Percentiles rank a stretch among this genome's conserved stretches.
phyloP scores from a whole-genome alignment of 495 filamentous ascomycete genomes.

The Lichenothelia convexa region DNA sequence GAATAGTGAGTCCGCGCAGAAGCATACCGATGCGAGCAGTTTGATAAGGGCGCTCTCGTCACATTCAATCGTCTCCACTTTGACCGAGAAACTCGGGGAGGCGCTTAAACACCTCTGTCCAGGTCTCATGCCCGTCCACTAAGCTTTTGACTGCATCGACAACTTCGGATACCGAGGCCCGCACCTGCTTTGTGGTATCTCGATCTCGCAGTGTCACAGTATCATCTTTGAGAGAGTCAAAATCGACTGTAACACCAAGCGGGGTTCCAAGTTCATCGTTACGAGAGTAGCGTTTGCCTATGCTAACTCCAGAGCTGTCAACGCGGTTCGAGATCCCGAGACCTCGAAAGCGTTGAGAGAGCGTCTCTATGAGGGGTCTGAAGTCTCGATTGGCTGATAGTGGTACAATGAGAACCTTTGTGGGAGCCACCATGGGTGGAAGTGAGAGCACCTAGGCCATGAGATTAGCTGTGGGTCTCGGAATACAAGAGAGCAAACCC shows the following conservation, averaged over 20 bases:
- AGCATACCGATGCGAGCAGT: too few relatives aligned
- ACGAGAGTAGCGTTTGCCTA: conserved; percentile 44
- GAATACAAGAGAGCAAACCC: conserved; percentile 20
- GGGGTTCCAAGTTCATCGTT: conserved; percentile 53
- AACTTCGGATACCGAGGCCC: conserved; percentile 47
- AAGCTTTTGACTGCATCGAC: conserved; percentile 39
- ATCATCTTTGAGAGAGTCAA: conserved; percentile 49
- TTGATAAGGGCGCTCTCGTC: too few relatives aligned
- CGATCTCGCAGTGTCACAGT: conserved; percentile 49
- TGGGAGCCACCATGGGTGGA: conserved; percentile 45
- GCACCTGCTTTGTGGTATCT: conserved; percentile 49
- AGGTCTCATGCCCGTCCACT: conserved; percentile 43
- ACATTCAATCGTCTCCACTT: too few relatives aligned
- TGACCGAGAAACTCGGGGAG: conserved; percentile 53
- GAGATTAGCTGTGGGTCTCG: neutral
- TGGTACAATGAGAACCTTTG: conserved; percentile 51
- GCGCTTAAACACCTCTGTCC: conserved; percentile 39
- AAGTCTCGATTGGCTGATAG: conserved; percentile 41
- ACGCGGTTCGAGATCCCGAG: conserved; percentile 43
- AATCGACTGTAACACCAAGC: conserved; percentile 48
- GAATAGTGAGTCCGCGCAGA: too few relatives aligned
- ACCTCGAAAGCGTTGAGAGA: conserved; percentile 39
- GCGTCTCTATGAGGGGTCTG: conserved; percentile 31
- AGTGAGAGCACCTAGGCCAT: conserved; percentile 41
- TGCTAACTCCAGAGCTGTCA: conserved; percentile 47